Base-by-base conservation (phyloP, 1,139 yeast species). In the Geotrichum carabidarum region DNA sequence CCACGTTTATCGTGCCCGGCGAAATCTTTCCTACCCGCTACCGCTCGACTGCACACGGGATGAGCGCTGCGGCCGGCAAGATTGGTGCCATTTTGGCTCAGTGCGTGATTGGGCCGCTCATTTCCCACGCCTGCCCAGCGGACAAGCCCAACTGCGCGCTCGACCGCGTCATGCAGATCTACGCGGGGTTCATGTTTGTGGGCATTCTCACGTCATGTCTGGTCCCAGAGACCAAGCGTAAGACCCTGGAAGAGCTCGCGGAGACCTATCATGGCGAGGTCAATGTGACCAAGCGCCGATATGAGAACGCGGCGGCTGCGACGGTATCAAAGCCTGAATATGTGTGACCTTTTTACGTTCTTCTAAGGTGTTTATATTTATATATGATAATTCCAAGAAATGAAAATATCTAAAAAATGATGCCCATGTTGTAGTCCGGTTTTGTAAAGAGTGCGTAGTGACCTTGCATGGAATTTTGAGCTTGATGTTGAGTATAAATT, bases 21-120 rank as follows among this genome's bases (percentile, higher is more conserved):
- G 99, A 93, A 78, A 80, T 84, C 68, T 93, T 79, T 88, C 99
- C 99, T 70, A 93, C 99, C 50, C 82, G 95, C 74, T 89, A 90
- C 77, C 88, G 99, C 82, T 93, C 98, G 44, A 84, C 97, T 63
- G 97, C 98, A 55, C 99, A 93, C 71, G 99, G 99, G 79, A 76
- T 93, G 61, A 88, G 96, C 63, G 99, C 99, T 62, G 98, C 96
- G 54, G 71, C 82, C 51, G 99, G 99, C 79, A 93, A 93, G 76
- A 78, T 87, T 62, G 99, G 99, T 77, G 98, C 99, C 58, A 88
- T 93, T 63, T 81, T 93, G 74, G 98, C 98, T 41, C 64, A 62
- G 53, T 62, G 61, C 53, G 69, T 68, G 36, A 58, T 89, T 64
- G 96, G 96, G 77, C 87, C 95, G 60, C 79, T 88, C 66, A 79